phyloP scores from a whole-genome alignment of 805 yeast species.

The Ogataea nonfermentans region DNA sequence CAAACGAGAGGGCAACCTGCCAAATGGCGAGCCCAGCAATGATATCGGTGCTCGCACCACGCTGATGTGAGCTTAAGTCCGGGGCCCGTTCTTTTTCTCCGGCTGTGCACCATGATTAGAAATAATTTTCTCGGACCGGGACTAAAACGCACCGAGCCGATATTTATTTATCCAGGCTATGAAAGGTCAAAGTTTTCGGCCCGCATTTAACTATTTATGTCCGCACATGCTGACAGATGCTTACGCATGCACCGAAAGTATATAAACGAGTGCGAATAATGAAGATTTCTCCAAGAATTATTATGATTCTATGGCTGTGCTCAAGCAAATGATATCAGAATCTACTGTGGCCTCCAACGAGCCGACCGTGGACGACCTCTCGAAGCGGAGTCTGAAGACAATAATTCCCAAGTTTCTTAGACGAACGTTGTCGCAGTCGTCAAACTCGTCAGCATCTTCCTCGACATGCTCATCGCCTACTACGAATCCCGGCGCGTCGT shows the following conservation, averaged over 20 bases:
- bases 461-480: neutral
- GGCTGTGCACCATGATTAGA: slow-evolving; percentile 4
- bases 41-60: slow-evolving; percentile 86
- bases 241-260: no score
- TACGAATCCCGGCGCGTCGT: neutral
- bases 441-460: slow-evolving; percentile 1
- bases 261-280: neutral
- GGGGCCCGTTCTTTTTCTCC: neutral
- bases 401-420: slow-evolving; percentile 9
- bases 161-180: neutral
- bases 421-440: slow-evolving; percentile 1
- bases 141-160: neutral
- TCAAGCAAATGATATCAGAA: neutral
- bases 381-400: slow-evolving; percentile 4
- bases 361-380: neutral
- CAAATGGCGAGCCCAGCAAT: slow-evolving; percentile 74
- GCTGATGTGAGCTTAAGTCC: slow-evolving; percentile 50
- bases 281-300: neutral
- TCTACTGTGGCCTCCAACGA: neutral
- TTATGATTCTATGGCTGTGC: neutral
- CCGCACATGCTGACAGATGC: no score
- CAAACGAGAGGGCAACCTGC: slow-evolving; percentile 80
- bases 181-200: neutral
- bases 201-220: neutral
- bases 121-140: slow-evolving; percentile 1